phyloP scores from a whole-genome alignment of 2,329 filamentous ascomycete species.

The Cadophora luteo-olivacea region DNA sequence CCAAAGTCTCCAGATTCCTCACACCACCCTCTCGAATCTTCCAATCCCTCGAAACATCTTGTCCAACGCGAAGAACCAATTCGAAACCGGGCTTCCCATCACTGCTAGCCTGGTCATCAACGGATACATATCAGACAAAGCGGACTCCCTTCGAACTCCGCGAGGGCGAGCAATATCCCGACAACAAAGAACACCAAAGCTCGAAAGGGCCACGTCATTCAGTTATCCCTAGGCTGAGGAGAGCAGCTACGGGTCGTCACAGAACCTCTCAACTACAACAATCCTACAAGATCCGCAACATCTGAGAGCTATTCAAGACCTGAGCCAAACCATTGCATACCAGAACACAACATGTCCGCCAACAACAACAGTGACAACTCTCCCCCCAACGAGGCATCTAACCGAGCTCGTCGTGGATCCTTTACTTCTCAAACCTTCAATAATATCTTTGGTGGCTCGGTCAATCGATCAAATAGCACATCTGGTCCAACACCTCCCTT shows the following conservation, averaged over 20 bases:
- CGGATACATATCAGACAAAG: slow-evolving; percentile 25
- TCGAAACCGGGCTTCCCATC: not conserved
- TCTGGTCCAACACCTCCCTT: slow-evolving; percentile 54
- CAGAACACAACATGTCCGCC: slow-evolving; percentile 47
- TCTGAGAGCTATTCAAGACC: slow-evolving; percentile 5
- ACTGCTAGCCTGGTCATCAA: slow-evolving; percentile 1
- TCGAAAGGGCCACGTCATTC: slow-evolving; percentile 17
- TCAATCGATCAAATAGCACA: slow-evolving; percentile 54
- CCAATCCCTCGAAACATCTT: not conserved
- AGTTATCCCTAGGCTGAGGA: slow-evolving; percentile 35
- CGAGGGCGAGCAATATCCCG: slow-evolving; percentile 29
- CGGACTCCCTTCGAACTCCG: slow-evolving; percentile 13
- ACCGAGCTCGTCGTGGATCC: slow-evolving; percentile 52
- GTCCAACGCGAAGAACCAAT: not conserved
- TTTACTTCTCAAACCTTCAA: slow-evolving; percentile 50
- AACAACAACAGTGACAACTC: slow-evolving; percentile 47
- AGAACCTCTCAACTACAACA: slow-evolving; percentile 31
- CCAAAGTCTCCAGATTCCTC: slow-evolving; percentile 6
- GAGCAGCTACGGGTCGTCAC: slow-evolving; percentile 33
- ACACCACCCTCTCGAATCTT: not conserved
- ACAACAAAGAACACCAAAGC: slow-evolving; percentile 25
- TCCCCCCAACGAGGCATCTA: slow-evolving; percentile 48
- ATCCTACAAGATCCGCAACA: not conserved
- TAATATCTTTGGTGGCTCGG: slow-evolving; percentile 53
- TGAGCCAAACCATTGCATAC: not conserved